Conservation (phyloP, 1,284 basidiomycete species). For the Thelephora terrestris region DNA sequence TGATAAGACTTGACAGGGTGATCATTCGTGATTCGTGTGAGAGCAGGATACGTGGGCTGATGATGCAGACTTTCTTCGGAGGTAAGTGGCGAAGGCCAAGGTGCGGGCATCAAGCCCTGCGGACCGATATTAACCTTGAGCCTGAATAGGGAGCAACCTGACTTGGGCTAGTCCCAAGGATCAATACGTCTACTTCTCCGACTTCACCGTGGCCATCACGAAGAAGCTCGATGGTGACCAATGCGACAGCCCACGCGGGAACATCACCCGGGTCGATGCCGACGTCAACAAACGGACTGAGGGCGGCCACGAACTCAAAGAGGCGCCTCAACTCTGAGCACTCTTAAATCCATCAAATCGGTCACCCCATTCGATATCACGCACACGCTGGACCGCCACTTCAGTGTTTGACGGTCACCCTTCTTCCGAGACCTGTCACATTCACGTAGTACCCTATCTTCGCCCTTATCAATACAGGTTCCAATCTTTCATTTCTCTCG, state of each 20-base stretch:
- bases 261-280: not conserved
- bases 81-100: slow-evolving; percentile 25
- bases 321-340: too few species aligned
- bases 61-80: slow-evolving; percentile 50
- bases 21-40: slow-evolving; percentile 19
- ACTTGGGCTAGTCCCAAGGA: slow-evolving; percentile 49
- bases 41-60: slow-evolving; percentile 12
- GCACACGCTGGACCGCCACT: too few species aligned
- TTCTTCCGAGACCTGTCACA: too few species aligned
- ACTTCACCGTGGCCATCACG: slow-evolving; percentile 30
- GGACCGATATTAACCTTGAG: not conserved
- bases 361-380: too few species aligned
- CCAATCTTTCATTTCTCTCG: too few species aligned
- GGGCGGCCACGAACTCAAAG: too few species aligned
- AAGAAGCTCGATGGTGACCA: slow-evolving; percentile 1
- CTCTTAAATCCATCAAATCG: too few species aligned
- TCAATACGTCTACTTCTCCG: slow-evolving; percentile 55
- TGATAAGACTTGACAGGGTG: slow-evolving; percentile 35
- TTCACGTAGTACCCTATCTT: too few species aligned
- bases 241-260: not conserved
- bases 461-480: too few species aligned
- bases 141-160: slow-evolving; percentile 36
- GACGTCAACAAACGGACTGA: not conserved
- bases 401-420: too few species aligned
- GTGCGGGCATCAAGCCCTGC: slow-evolving; percentile 1